Evolutionary conservation across 2,329 filamentous ascomycete genomes (phyloP).

Genomic region (Verticillium albo-atrum): DNA sequence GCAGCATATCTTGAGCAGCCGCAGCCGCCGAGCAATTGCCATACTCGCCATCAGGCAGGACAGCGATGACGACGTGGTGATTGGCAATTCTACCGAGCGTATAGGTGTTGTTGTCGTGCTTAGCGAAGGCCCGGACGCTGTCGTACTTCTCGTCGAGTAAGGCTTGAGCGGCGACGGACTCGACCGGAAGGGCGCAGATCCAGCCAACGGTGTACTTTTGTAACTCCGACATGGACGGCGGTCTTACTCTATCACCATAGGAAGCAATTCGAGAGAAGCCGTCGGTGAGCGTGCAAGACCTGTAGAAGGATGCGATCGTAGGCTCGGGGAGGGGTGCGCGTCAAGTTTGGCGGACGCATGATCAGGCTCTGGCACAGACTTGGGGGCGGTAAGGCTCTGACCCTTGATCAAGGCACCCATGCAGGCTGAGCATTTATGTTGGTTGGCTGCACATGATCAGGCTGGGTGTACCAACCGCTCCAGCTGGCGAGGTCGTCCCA

Average conservation of each 20-base stretch:
- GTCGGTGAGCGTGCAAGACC: too few relatives aligned
- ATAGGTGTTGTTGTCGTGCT: slow-evolving; percentile 18
- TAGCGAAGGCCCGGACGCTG: slow-evolving; percentile 13
- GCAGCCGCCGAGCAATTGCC: slow-evolving; percentile 23
- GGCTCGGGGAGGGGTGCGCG: neutral
- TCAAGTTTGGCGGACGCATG: neutral
- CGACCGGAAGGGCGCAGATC: slow-evolving; percentile 6
- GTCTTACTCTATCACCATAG: neutral
- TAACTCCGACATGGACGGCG: neutral
- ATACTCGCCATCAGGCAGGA: slow-evolving; percentile 22
- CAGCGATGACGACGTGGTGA: slow-evolving; percentile 26
- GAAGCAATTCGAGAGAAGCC: neutral
- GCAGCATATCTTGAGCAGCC: slow-evolving; percentile 25
- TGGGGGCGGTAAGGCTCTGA: too few relatives aligned
- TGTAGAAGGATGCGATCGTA: too few relatives aligned
- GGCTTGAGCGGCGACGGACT: slow-evolving; percentile 18
- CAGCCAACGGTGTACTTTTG: neutral
- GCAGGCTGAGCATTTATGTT: too few relatives aligned
- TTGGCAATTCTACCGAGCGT: slow-evolving; percentile 19
- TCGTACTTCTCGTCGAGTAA: slow-evolving; percentile 22
- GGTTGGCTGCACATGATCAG: too few relatives aligned
- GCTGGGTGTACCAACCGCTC: too few relatives aligned
- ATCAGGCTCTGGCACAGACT: slow-evolving; percentile 67
- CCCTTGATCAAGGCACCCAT: too few relatives aligned
- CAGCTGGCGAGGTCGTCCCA: too few relatives aligned